phyloP scores from a whole-genome alignment of 2,329 filamentous ascomycete genomes.

The Magnaporthiopsis rhizophila region DNA sequence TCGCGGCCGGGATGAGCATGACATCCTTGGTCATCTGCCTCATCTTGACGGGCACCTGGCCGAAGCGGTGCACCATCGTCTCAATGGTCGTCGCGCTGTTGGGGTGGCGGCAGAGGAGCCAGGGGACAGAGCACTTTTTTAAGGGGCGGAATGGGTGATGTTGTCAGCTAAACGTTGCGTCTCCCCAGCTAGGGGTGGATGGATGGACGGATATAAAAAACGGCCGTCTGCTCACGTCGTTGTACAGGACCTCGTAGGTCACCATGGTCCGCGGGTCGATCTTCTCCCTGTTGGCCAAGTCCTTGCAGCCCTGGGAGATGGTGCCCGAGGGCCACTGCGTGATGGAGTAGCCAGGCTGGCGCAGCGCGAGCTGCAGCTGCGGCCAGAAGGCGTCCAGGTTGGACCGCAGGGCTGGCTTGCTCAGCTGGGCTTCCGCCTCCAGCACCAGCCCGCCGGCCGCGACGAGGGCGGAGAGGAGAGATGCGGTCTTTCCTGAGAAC shows the following conservation, averaged over 20 bases:
- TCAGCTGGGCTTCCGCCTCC: constrained; percentile 1
- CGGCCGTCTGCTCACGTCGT: neutral
- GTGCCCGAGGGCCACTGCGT: neutral
- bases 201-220: neutral
- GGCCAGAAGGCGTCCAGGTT: constrained; percentile 7
- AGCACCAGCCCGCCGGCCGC: neutral
- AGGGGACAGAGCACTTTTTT: constrained; percentile 7
- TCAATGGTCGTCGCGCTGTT: constrained; percentile 2
- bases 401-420: constrained; percentile 7
- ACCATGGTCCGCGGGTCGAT: constrained; percentile 1
- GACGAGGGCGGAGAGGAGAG: neutral
- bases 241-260: constrained; percentile 8
- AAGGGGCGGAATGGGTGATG: too few species aligned
- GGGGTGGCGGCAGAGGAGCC: constrained; percentile 10
- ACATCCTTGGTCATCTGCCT: constrained; percentile 8
- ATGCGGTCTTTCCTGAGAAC: neutral
- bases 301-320: constrained; percentile 8
- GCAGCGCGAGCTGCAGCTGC: constrained; percentile 4
- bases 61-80: constrained; percentile 6
- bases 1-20: neutral
- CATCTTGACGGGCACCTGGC: constrained; percentile 8
- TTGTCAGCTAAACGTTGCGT: neutral
- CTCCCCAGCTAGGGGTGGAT: neutral
- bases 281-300: constrained; percentile 6
- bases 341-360: constrained; percentile 6